Base-by-base conservation (phyloP, 345 rosid genomes). In the Microthlaspi erraticum region DNA sequence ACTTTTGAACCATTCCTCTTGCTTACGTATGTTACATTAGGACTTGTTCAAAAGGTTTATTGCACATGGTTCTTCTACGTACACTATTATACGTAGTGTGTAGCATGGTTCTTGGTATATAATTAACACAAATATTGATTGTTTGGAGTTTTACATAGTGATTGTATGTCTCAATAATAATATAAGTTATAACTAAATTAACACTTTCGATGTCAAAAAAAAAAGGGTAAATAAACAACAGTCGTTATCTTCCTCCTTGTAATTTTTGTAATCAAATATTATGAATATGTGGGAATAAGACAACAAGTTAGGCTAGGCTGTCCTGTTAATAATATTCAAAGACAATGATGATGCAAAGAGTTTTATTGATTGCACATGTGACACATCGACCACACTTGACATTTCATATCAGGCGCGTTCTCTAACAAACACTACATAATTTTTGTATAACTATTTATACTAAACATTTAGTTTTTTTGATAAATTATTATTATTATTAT, bases 11-110 rank as follows among this genome's bases (percentile, higher is more conserved):
- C 58, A 72, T 55, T 64, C 70, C 19, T 64, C 11, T 64, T 45
- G 64, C 64, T 54, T 72, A 55, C 70, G 64, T 55, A 17, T 64
- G 52, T 17, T 54, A 56, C 10, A 16, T n/a, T 29, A 56, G 29
- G 77, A 57, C 77, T 65, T 38, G 71, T 73, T 73, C 77, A 48
- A 65, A 65, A 48, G 37, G 29, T 48, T 9, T 26, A 26, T 26
- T 5, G 44, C 77, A 65, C 77, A 64, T 72, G 71, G 51, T 72
- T 72, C 54, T 61, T 52, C 20, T 31, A 64, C 23, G 65, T 72
- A 64, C 51, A 37, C 5, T 63, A 36, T 12, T 49, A 38, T 3
- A 53, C 62, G 32, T 41, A 32, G 16, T 54, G 33, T 37, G 29
- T 46, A 29, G 33, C 51, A 23, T 41, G n/a, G 29, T 26, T 2